A percentile compares a stretch with the other conserved stretches of the same genome.
Evolutionary conservation across 805 yeast species (phyloP).

Genomic region (Nakazawaea molendinolei): DNA sequence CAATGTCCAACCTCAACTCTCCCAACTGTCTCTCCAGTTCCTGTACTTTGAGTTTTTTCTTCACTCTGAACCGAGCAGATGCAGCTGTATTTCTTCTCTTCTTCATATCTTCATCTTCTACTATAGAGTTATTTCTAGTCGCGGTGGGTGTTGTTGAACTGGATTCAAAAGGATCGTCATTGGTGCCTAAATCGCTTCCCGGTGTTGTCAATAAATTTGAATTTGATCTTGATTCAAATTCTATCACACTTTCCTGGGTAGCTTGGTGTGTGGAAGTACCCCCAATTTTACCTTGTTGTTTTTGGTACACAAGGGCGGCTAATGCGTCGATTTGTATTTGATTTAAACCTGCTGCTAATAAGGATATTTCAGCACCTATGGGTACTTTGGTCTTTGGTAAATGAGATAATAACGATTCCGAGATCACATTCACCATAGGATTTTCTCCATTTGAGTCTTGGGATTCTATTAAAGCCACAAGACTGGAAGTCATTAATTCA

Average conservation of each 20-base stretch:
- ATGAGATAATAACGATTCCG: constrained; percentile 17
- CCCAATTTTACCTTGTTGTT: constrained; percentile 30
- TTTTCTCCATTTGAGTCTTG: not conserved
- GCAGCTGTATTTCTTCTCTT: constrained; percentile 90
- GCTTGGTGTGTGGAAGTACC: too few species aligned
- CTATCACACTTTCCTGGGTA: too few species aligned
- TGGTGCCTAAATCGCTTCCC: too few species aligned
- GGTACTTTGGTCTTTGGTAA: constrained; percentile 67
- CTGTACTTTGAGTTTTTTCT: constrained; percentile 86
- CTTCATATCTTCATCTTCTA: constrained; percentile 28
- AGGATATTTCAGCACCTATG: constrained; percentile 58
- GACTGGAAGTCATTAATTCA: not conserved
- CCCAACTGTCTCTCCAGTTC: constrained; percentile 75
- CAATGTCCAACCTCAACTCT: constrained; percentile 63
- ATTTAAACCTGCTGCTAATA: constrained; percentile 59
- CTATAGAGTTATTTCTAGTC: too few species aligned
- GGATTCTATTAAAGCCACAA: constrained; percentile 4
- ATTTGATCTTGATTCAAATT: too few species aligned
- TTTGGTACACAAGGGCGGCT: constrained; percentile 67
- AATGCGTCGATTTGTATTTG: constrained; percentile 67
- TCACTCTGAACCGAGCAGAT: constrained; percentile 85
- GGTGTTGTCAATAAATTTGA: too few species aligned
- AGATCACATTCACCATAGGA: not conserved
- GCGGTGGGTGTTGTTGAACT: too few species aligned
- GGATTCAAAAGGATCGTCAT: too few species aligned